Evolutionary conservation across 176 grass and related monocot species (phyloP).

Genomic region (Typha latifolia): DNA sequence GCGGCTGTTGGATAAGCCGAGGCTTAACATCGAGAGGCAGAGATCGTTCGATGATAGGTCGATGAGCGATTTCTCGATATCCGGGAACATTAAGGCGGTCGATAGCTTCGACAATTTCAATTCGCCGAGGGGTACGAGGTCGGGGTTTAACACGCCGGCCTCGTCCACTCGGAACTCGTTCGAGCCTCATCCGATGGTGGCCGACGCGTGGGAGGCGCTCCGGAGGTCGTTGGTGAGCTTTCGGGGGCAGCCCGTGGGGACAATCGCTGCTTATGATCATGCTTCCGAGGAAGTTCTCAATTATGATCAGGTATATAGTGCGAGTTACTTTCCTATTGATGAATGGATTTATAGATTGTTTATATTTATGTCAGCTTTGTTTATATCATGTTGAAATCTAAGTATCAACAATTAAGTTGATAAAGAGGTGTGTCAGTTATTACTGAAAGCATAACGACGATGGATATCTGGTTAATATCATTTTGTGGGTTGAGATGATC

Average conservation of each 20-base stretch:
- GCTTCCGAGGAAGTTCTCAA: conserved; percentile 72
- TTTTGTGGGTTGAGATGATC: background rate
- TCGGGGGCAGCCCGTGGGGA: conserved; percentile 67
- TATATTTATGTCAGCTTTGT: no score
- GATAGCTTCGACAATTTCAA: conserved; percentile 62
- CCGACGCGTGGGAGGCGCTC: conserved; percentile 77
- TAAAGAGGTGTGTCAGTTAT: no score
- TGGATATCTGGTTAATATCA: no score
- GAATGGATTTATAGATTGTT: no score
- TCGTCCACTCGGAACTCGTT: conserved; percentile 57
- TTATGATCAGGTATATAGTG: conserved; percentile 68
- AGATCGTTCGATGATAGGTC: conserved; percentile 80
- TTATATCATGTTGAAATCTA: no score
- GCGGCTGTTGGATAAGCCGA: conserved; percentile 47
- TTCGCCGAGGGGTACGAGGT: conserved; percentile 50
- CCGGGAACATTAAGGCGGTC: conserved; percentile 17
- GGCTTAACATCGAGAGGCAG: conserved; percentile 82
- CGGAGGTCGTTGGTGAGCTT: conserved; percentile 58
- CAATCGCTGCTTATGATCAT: conserved; percentile 79
- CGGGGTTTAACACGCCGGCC: conserved; percentile 44
- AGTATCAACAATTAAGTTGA: no score
- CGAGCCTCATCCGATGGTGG: conserved; percentile 68
- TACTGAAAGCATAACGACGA: no score
- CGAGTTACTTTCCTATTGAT: no score
- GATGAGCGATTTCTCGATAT: conserved; percentile 40